Evolutionary conservation across 352 stramenopile genomes (phyloP), one percentile per base, ranked within the genome.

Genomic region (Globisporangium uncinulatum): DNA sequence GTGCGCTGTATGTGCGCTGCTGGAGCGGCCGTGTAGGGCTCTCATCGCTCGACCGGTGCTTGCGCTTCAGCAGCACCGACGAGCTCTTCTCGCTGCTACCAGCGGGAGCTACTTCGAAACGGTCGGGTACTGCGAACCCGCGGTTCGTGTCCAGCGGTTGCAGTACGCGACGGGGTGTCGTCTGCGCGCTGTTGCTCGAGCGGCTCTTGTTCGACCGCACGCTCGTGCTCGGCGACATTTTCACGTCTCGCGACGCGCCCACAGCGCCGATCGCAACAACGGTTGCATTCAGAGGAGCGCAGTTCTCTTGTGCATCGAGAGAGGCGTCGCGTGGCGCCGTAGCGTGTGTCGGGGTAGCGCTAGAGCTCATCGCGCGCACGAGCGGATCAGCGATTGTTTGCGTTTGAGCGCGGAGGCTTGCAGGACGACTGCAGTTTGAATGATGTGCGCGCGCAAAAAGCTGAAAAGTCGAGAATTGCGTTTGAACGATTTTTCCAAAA

Each of bases 301-400:
- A 32, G 34, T 79, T 81, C 60, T 81, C 67, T 51, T 71, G 70
- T n/a, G 62, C 59, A n/a, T 64, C 34, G 1, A 17, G 1, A 6
- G 21, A 8, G 7, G 8, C 4, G 1, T 8, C 48, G 11, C 6
- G 20, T n/a, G 24, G 21, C 11, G 42, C n/a, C 46, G 36, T 32
- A 9, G 24, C 46, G 24, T 36, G 2, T 13, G 34, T 15, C 1
- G 39, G 34, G n/a, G 32, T 57, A 54, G 37, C 0, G 3, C 50
- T 46, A 48, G 46, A 56, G 39, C 67, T 54, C 70, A 82, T 82
- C 5, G 43, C 43, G 43, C 13, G 43, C 43, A 20, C 43, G 43
- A 17, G 43, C 9, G 19, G 43, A 31, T 48, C 21, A 11, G 43
- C 43, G 43, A 48, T n/a, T 46, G 42, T n/a, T 39, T 1, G 34